Evolutionary conservation across 805 yeast genomes (phyloP).

Genomic region (Wickerhamomyces silvicola): DNA sequence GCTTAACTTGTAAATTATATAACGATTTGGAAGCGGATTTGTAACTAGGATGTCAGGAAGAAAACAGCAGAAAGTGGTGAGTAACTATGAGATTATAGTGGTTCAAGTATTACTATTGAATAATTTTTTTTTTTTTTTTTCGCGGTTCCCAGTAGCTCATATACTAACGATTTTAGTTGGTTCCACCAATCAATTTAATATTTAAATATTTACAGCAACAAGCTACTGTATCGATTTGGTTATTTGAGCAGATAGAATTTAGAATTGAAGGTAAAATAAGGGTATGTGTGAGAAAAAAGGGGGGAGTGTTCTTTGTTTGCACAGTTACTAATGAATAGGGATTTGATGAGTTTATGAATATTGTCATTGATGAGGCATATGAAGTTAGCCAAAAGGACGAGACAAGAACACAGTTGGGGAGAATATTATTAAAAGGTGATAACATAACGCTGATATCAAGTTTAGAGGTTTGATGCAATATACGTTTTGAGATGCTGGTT

Average conservation of each 20-base stretch:
- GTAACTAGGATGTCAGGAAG: conserved; percentile 35
- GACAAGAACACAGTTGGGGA: conserved; percentile 51
- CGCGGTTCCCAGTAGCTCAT: conserved; percentile 4
- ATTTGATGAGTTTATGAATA: conserved; percentile 96
- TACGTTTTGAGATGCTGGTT: too few relatives aligned
- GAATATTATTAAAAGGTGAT: conserved; percentile 86
- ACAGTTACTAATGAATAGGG: conserved; percentile 36
- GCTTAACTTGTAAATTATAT: too few relatives aligned
- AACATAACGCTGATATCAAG: conserved; percentile 70
- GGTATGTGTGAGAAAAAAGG: too few relatives aligned
- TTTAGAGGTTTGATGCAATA: conserved; percentile 12
- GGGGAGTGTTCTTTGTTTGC: too few relatives aligned
- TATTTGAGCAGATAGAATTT: conserved; percentile 74
- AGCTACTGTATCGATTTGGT: conserved; percentile 76
- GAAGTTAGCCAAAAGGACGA: conserved; percentile 58
- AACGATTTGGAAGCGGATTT: too few relatives aligned
- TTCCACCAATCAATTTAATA: conserved; percentile 89
- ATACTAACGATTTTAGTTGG: conserved; percentile 31
- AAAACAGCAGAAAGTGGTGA: conserved; percentile 39
- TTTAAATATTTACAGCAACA: conserved; percentile 84
- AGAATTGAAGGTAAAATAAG: conserved; percentile 77
- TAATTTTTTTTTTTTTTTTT: conserved; percentile 1
- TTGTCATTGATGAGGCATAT: conserved; percentile 52
- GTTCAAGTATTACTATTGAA: too few relatives aligned
- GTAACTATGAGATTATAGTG: too few relatives aligned